Evolutionary conservation across 176 grass and related monocot species (phyloP).

Genomic region (Carex cristatella): DNA sequence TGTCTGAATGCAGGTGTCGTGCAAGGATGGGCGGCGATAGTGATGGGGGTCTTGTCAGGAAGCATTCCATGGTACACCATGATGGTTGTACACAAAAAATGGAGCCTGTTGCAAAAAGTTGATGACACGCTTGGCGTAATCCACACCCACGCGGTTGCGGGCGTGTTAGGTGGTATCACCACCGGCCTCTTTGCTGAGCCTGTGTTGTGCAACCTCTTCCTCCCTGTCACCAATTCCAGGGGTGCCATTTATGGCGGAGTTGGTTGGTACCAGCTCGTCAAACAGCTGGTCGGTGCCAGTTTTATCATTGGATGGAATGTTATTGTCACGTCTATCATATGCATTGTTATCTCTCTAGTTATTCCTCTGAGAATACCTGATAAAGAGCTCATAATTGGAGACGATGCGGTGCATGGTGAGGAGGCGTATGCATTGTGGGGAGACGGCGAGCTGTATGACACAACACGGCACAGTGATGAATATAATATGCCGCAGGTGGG

Average conservation of each 20-base stretch:
- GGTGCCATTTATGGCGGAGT: slow-evolving; percentile 50
- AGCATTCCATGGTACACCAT: slow-evolving; percentile 76
- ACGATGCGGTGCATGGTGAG: slow-evolving; percentile 87
- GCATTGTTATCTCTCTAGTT: slow-evolving; percentile 38
- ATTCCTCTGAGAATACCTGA: slow-evolving; percentile 54
- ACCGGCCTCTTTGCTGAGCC: slow-evolving; percentile 46
- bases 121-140: slow-evolving; percentile 72
- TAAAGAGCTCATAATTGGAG: slow-evolving; percentile 56
- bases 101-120: slow-evolving; percentile 29
- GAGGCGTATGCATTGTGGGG: slow-evolving; percentile 96
- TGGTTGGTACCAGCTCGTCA: slow-evolving; percentile 32
- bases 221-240: slow-evolving; percentile 36
- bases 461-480: slow-evolving; percentile 34
- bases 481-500: not conserved
- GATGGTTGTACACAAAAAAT: slow-evolving; percentile 72
- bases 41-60: slow-evolving; percentile 58
- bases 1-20: slow-evolving; percentile 35
- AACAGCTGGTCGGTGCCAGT: slow-evolving; percentile 46
- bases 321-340: slow-evolving; percentile 41
- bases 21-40: slow-evolving; percentile 61
- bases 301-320: slow-evolving; percentile 68
- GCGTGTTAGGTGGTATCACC: slow-evolving; percentile 41
- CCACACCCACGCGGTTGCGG: slow-evolving; percentile 68
- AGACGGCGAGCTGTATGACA: slow-evolving; percentile 78
- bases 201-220: slow-evolving; percentile 49